phyloP scores from a whole-genome alignment of 495 filamentous ascomycete species.

The Bacidia gigantensis region DNA sequence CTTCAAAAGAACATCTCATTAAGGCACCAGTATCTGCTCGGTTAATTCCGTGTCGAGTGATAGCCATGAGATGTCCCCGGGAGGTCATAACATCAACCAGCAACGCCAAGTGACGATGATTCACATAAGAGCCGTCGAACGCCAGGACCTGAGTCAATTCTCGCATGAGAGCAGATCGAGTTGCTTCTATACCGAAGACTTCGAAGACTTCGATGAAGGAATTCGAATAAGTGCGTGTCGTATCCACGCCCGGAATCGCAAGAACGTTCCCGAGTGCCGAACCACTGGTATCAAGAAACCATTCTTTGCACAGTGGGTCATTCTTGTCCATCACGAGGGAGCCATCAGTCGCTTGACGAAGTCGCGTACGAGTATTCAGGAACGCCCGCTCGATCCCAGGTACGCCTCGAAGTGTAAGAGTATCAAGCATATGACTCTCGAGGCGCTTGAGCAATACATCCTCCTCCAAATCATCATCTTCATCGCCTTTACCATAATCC shows the following conservation, averaged over 20 bases:
- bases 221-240: slow-evolving; percentile 84
- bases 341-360: slow-evolving; percentile 50
- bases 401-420: slow-evolving; percentile 79
- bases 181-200: slow-evolving; percentile 92
- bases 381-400: slow-evolving; percentile 79
- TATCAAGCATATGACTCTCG: slow-evolving; percentile 81
- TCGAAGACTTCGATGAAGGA: slow-evolving; percentile 86
- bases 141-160: slow-evolving; percentile 85
- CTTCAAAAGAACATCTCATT: slow-evolving; percentile 99
- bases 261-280: slow-evolving; percentile 73
- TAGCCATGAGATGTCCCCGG: slow-evolving; percentile 80
- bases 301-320: slow-evolving; percentile 66
- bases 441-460: slow-evolving; percentile 83
- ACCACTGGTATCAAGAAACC: slow-evolving; percentile 88
- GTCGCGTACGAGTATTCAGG: slow-evolving; percentile 63
- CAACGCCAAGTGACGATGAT: slow-evolving; percentile 93
- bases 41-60: slow-evolving; percentile 98
- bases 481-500: slow-evolving; percentile 55
- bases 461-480: slow-evolving; percentile 71
- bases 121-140: slow-evolving; percentile 98
- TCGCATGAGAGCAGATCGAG: slow-evolving; percentile 66
- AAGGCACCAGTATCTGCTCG: slow-evolving; percentile 91
- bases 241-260: slow-evolving; percentile 75
- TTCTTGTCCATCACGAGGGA: slow-evolving; percentile 50
- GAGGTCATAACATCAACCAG: slow-evolving; percentile 97